These are phyloP conservation scores for Hypoxylon sp. DNA, from an alignment of 2,329 filamentous ascomycete species.

Conservation along the genomic window DNA sequence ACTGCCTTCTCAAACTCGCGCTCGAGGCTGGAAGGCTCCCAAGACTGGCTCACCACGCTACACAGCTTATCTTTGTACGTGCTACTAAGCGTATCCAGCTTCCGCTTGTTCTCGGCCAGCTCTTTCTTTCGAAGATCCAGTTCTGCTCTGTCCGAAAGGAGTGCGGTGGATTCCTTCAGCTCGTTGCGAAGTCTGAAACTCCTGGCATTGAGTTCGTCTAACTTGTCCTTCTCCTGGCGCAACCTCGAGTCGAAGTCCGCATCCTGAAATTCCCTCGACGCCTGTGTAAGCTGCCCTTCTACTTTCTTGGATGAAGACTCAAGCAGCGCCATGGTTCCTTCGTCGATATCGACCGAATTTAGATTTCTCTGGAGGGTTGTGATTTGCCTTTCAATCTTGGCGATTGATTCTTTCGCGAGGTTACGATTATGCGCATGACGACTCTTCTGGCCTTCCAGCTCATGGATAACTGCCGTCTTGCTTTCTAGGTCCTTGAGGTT, in stretches of 20 bases:
- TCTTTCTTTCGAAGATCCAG: constrained; percentile 86
- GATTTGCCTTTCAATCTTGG: constrained; percentile 75
- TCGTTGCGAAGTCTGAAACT: constrained; percentile 79
- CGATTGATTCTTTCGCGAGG: constrained; percentile 75
- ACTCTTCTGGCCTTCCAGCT: constrained; percentile 77
- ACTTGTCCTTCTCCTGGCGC: constrained; percentile 67
- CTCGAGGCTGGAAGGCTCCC: constrained; percentile 76
- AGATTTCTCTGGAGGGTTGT: constrained; percentile 71
- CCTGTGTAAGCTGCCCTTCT: constrained; percentile 66
- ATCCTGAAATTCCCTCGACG: constrained; percentile 68
- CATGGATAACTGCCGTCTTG: constrained; percentile 75
- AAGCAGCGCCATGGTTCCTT: constrained; percentile 80
- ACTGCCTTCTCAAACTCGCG: constrained; percentile 71
- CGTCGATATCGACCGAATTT: constrained; percentile 80
- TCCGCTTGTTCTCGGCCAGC: constrained; percentile 73
- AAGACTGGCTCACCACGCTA: constrained; percentile 68
- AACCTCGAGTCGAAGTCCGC: constrained; percentile 77
- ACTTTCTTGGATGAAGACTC: constrained; percentile 77
- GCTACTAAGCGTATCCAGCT: constrained; percentile 77
- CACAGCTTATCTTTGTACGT: constrained; percentile 78
- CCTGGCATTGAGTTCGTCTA: constrained; percentile 75
- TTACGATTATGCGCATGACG: constrained; percentile 77
- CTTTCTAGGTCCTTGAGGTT: constrained; percentile 76
- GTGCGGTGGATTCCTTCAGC: constrained; percentile 80
- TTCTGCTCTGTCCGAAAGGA: constrained; percentile 82